phyloP scores from a whole-genome alignment of 2,329 filamentous ascomycete genomes.

The Parascedosporium putredinis region DNA sequence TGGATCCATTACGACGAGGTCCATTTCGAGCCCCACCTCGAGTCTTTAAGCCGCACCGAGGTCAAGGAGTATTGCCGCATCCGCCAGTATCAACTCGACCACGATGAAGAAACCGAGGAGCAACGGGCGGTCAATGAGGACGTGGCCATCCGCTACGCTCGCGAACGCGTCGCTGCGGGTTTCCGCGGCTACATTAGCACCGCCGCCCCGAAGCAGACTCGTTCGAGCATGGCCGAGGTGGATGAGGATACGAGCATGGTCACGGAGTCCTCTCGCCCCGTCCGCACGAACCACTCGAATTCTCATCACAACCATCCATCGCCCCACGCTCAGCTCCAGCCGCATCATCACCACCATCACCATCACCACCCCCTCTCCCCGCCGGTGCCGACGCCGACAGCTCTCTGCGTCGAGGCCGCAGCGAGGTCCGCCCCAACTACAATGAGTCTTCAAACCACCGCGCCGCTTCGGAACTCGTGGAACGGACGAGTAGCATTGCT shows the following conservation, averaged over 20 bases:
- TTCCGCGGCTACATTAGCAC: slow-evolving; percentile 8
- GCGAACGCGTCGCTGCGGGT: slow-evolving; percentile 28
- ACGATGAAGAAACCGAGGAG: slow-evolving; percentile 38
- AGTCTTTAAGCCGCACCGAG: slow-evolving; percentile 39
- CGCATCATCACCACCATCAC: background rate
- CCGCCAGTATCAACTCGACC: slow-evolving; percentile 47
- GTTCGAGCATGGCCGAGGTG: background rate
- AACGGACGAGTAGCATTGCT: slow-evolving; percentile 38
- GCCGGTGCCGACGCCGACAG: background rate
- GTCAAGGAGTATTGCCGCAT: slow-evolving; percentile 56
- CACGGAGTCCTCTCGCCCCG: background rate
- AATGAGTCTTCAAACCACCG: background rate
- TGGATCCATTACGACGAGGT: slow-evolving; percentile 56
- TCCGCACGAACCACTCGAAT: background rate
- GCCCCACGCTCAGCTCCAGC: background rate
- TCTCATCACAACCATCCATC: too few species aligned
- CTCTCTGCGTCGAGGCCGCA: background rate
- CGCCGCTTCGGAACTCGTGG: slow-evolving; percentile 17
- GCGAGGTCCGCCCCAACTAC: background rate
- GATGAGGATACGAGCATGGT: slow-evolving; percentile 1
- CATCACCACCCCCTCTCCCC: background rate
- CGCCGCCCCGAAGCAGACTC: background rate
- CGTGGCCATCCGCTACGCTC: slow-evolving; percentile 40
- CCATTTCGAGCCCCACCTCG: slow-evolving; percentile 44
- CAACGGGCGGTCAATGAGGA: slow-evolving; percentile 35